A percentile compares a stretch with the other conserved stretches of the same genome.
Evolutionary conservation across 768 basidiomycete species (phyloP).

Genomic region (Trametes meyenii): DNA sequence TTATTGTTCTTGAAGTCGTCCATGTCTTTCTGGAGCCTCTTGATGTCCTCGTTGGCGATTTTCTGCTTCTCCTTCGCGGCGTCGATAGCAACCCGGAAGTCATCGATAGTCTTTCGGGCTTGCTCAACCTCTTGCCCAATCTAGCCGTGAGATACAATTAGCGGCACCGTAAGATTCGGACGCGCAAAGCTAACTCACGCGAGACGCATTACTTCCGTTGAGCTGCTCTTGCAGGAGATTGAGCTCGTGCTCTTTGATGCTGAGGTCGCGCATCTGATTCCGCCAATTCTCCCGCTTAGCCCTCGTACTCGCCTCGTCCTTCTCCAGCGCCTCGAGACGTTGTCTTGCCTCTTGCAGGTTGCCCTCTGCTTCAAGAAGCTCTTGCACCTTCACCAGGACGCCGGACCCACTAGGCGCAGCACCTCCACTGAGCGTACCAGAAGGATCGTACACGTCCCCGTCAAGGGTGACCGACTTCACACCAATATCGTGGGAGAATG

Average conservation of each 20-base stretch:
- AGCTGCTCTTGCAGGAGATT: conserved; percentile 81
- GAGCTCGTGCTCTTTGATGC: conserved; percentile 90
- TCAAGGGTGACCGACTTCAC: conserved; percentile 90
- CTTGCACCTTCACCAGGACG: conserved; percentile 80
- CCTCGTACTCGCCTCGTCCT: conserved; percentile 53
- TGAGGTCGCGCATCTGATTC: conserved; percentile 63
- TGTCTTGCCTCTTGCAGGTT: conserved; percentile 53
- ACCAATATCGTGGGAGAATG: conserved; percentile 69
- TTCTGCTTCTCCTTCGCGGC: conserved; percentile 77
- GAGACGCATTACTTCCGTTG: conserved; percentile 84
- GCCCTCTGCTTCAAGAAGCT: conserved; percentile 69
- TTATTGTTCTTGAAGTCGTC: conserved; percentile 98
- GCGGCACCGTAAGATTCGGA: not conserved
- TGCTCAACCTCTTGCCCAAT: conserved; percentile 79
- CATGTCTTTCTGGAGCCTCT: conserved; percentile 95
- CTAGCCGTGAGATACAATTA: conserved; percentile 43
- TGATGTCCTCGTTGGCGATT: conserved; percentile 73
- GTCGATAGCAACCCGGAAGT: conserved; percentile 60
- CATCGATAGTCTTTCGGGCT: conserved; percentile 62
- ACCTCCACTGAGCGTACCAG: conserved; percentile 91
- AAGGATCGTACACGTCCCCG: conserved; percentile 96
- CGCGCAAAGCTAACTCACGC: conserved; percentile 48
- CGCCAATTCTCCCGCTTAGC: conserved; percentile 66
- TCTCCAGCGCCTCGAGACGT: conserved; percentile 54
- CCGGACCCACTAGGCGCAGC: conserved; percentile 78